Conservation (phyloP, 148 eudicot genomes). For the Rhododendron williamsianum region DNA sequence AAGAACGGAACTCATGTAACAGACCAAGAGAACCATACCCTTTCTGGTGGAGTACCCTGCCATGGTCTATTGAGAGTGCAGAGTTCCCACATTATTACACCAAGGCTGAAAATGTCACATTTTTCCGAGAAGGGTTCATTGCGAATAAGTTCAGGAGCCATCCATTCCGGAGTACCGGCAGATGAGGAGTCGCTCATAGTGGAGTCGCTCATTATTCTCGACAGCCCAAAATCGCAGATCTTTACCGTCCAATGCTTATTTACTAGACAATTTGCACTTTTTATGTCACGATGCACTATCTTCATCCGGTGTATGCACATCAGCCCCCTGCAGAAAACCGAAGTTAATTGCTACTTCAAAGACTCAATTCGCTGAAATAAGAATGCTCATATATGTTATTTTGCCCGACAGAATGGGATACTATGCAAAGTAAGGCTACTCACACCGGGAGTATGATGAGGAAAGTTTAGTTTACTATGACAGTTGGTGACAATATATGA, state of each 20-base stretch:
- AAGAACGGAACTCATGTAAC: no score
- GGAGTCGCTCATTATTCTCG: constrained; percentile 55
- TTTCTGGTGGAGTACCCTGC: constrained; percentile 84
- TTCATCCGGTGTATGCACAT: constrained; percentile 98
- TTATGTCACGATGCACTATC: constrained; percentile 89
- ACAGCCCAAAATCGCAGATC: constrained; percentile 93
- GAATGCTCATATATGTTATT: not conserved
- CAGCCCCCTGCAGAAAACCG: constrained; percentile 54
- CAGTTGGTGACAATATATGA: not conserved
- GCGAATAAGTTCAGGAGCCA: constrained; percentile 97
- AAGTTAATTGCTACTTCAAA: constrained; percentile 19
- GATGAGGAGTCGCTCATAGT: constrained; percentile 61
- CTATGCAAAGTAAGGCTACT: not conserved
- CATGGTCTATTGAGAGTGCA: constrained; percentile 83
- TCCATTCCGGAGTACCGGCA: constrained; percentile 99
- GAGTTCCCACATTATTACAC: constrained; percentile 98
- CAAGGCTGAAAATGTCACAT: constrained; percentile 95
- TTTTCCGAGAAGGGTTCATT: constrained; percentile 90
- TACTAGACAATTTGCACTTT: constrained; percentile 95
- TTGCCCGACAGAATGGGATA: not conserved
- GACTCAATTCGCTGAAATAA: not conserved
- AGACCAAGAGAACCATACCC: constrained; percentile 34
- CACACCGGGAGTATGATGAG: not conserved
- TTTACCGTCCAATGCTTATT: constrained; percentile 87
- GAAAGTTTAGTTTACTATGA: not conserved